Base-by-base conservation (phyloP, 768 basidiomycete species). In the Auricularia sp. region DNA sequence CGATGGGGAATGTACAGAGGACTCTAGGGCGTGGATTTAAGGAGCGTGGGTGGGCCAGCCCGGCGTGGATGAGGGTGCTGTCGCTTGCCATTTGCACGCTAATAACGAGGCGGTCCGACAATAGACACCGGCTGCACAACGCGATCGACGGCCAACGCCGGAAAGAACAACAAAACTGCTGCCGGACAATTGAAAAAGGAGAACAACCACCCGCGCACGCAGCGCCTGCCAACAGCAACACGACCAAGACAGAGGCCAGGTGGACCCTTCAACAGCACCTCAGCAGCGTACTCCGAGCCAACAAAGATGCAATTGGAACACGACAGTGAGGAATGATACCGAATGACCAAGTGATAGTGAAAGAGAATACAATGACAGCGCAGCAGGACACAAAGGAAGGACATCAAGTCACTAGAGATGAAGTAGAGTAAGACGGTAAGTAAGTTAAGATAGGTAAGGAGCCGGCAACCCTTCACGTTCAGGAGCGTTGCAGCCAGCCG, bases 401-500 rank as follows among this genome's bases (percentile, higher is more conserved):
- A 51, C 10, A 51, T 18, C 6, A 18, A 6, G 47, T 12, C 47
- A 51, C 47, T 16, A 21, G 47, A 51, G 21, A 51, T 18, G 47
- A 18, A 51, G 21, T 51, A 51, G 47, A 51, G 29, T 29, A 29
- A 29, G 29, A 29, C 29, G 29, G 29, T 29, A 29, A 29, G 29
- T 29, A 29, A 29, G 29, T 29, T 29, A 29, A 29, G 29, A 29
- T 29, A 29, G 29, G 29, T 29, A 29, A 29, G 29, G 29, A 29
- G 29, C 29, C 29, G 29, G 29, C 29, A 29, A 29, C 29, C 29
- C 29, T 29, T 29, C 29, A 29, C 29, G 23, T 21, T 43, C 33
- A 64, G 16, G 35, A n/a, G 16, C 78, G 76, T 60, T 75, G 73
- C 65, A 93, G 75, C 90, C 90, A 93, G 6, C 91, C 91, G 56